Conservation (phyloP, 2,329 filamentous ascomycete genomes). For the Coniochaeta sp. region DNA sequence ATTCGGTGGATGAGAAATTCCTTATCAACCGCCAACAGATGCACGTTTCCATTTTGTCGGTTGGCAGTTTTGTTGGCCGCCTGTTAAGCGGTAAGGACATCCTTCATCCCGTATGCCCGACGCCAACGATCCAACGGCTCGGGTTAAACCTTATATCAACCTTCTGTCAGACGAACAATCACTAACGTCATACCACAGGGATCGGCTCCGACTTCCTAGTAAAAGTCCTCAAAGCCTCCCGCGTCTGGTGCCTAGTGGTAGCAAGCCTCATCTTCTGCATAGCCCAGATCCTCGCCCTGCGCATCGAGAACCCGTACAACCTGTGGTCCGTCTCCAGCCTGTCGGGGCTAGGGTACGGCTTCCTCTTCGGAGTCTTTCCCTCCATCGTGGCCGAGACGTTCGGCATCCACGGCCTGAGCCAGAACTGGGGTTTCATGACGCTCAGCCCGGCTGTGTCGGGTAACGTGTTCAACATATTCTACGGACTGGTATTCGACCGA, state of each 20-base stretch:
- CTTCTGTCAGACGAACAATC: too few relatives aligned
- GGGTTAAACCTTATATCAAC: too few relatives aligned
- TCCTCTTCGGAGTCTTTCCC: conserved; percentile 89
- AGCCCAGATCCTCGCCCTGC: conserved; percentile 71
- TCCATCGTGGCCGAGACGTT: conserved; percentile 86
- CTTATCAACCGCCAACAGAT: conserved; percentile 77
- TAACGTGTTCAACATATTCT: conserved; percentile 89
- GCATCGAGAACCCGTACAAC: conserved; percentile 67
- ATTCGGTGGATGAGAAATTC: conserved; percentile 62
- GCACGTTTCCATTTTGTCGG: conserved; percentile 90
- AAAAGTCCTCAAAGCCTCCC: conserved; percentile 70
- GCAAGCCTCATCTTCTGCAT: conserved; percentile 71
- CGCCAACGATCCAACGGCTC: too few relatives aligned
- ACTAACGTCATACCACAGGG: conserved; percentile 35
- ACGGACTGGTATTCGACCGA: conserved; percentile 77
- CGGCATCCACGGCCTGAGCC: conserved; percentile 78
- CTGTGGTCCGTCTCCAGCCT: conserved; percentile 74
- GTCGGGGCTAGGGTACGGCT: conserved; percentile 85
- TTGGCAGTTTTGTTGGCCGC: conserved; percentile 79
- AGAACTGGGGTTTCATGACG: conserved; percentile 97
- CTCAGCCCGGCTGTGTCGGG: conserved; percentile 80
- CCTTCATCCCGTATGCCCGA: too few relatives aligned
- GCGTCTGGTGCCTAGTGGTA: conserved; percentile 83
- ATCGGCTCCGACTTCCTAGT: conserved; percentile 89
- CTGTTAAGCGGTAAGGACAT: conserved; percentile 61